Conservation (phyloP, 768 basidiomycete species). For the Pulveroboletus sp. region DNA sequence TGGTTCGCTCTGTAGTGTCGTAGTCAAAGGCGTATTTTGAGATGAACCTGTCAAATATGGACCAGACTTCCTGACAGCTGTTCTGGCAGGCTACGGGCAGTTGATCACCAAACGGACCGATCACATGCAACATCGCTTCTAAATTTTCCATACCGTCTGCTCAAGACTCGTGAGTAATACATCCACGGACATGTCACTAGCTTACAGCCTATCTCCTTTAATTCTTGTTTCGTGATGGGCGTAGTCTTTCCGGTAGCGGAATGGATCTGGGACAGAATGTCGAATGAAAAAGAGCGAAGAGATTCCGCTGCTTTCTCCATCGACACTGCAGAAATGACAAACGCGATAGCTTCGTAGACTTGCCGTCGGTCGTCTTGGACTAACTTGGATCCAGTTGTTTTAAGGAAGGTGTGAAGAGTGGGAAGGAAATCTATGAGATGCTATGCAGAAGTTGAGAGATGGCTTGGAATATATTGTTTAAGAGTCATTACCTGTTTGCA, state of each 20-base stretch:
- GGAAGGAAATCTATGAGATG: conserved; percentile 91
- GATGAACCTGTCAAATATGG: conserved; percentile 76
- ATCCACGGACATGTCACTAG: not conserved
- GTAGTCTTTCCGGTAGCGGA: conserved; percentile 49
- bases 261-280: conserved; percentile 78
- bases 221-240: conserved; percentile 62
- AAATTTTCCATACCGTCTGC: conserved; percentile 86
- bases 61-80: conserved; percentile 78
- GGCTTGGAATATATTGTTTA: conserved; percentile 4
- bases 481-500: conserved; percentile 65
- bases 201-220: conserved; percentile 66
- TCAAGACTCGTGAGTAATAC: conserved; percentile 8
- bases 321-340: conserved; percentile 92
- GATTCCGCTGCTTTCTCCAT: conserved; percentile 84
- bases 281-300: conserved; percentile 80
- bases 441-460: conserved; percentile 33
- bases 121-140: conserved; percentile 84
- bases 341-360: conserved; percentile 93
- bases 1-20: conserved; percentile 75
- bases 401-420: conserved; percentile 85
- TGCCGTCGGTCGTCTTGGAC: conserved; percentile 84
- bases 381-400: conserved; percentile 72
- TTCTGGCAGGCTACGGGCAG: conserved; percentile 75
- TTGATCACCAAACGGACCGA: conserved; percentile 77
- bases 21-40: conserved; percentile 72